These are phyloP conservation scores for Tetrapisispora nanseiensis DNA, from an alignment of 805 yeast species.

Conservation along the genomic window DNA sequence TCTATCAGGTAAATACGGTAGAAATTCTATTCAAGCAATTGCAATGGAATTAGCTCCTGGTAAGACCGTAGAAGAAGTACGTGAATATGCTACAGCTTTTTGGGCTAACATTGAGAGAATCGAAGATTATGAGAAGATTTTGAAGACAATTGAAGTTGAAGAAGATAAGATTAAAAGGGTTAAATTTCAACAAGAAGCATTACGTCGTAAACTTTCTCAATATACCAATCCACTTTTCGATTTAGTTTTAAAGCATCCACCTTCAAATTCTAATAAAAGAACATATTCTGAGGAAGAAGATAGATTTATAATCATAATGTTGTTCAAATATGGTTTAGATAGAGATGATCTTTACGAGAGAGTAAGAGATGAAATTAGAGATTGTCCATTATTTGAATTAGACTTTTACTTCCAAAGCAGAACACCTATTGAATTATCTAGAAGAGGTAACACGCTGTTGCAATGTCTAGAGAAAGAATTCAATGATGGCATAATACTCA, in stretches of 20 bases:
- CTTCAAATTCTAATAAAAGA: slow-evolving; percentile 41
- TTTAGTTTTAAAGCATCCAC: slow-evolving; percentile 59
- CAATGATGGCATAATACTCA: slow-evolving; percentile 31
- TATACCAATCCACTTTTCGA: slow-evolving; percentile 75
- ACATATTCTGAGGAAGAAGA: slow-evolving; percentile 85
- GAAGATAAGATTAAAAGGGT: slow-evolving; percentile 67
- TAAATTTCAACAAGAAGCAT: slow-evolving; percentile 64
- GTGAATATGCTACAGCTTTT: slow-evolving; percentile 66
- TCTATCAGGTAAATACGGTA: slow-evolving; percentile 67
- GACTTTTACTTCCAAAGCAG: slow-evolving; percentile 83
- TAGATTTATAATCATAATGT: slow-evolving; percentile 69
- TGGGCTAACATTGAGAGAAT: slow-evolving; percentile 73
- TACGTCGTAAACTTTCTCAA: slow-evolving; percentile 62
- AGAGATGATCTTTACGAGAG: slow-evolving; percentile 68
- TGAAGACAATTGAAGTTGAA: slow-evolving; percentile 75
- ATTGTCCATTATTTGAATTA: slow-evolving; percentile 69
- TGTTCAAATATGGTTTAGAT: slow-evolving; percentile 74
- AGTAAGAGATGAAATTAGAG: slow-evolving; percentile 63
- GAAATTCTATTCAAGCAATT: slow-evolving; percentile 60
- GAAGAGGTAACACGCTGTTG: slow-evolving; percentile 74
- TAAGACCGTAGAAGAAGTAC: slow-evolving; percentile 70
- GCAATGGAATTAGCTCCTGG: slow-evolving; percentile 67
- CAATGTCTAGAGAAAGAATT: slow-evolving; percentile 66
- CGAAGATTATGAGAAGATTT: slow-evolving; percentile 81
- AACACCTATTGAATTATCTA: slow-evolving; percentile 62